Evolutionary conservation across 2,329 filamentous ascomycete species (phyloP), one percentile per base, ranked within the genome.

Genomic region (Neocatenulostroma microsporum): DNA sequence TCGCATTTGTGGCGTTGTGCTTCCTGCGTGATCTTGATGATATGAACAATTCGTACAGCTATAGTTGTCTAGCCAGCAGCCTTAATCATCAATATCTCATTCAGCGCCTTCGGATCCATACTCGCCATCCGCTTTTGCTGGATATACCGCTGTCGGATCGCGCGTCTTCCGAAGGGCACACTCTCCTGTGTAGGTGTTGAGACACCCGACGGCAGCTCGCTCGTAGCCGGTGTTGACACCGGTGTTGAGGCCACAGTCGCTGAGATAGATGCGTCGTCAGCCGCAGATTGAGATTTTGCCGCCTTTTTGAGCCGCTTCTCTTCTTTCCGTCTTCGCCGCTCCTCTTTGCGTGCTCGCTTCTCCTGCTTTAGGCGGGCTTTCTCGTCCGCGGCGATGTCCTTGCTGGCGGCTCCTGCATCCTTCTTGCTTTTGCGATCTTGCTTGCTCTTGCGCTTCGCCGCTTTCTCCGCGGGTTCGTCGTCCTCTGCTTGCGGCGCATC

Each of bases 101-200:
- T 89, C 55, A 96, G 63, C 11, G 87, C 84, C 54, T 82, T 78
- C 32, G 80, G 73, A 60, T 95, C 84, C 66, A 86, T 74, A 40
- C 87, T 74, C 2, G 88, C 87, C 66, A 81, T 76, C 52, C 78
- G 80, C 69, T 96, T 96, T 51, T 91, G 84, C 39, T 82, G 82
- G 53, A 96, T 94, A 61, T 88, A 85, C 42, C 85, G 74, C 48
- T 84, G 78, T 45, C 89, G 72, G 30, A 88, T 77, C 37, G 82
- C 74, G 57, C 88, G 84, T 46, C 86, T 33, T 27, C 20, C 34
- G 74, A 24, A 42, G 32, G 34, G 54, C 51, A 11, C 46, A 14
- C 40, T 29, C 10, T 21, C 13, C 10, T 26, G 19, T 30, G 50
- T 41, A 10, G 58, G 48, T 20, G 60, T 53, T 9, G 51, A 50